These are phyloP conservation scores for Xylaria sp. DNA, from an alignment of 2,329 filamentous ascomycete species.

Conservation along the genomic window DNA sequence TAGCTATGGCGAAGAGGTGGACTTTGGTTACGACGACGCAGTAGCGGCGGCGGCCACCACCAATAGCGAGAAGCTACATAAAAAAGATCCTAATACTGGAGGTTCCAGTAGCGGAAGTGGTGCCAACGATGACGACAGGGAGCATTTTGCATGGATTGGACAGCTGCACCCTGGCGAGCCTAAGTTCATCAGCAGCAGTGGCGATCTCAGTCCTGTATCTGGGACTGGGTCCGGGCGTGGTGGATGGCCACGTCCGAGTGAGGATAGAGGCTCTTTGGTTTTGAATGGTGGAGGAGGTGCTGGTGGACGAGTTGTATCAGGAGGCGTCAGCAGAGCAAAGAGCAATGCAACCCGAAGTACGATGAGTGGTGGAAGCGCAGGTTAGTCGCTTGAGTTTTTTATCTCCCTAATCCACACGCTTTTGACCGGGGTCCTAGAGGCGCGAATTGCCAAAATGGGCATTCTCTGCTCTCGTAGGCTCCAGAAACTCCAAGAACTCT, in stretches of 20 bases:
- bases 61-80: slow-evolving; percentile 38
- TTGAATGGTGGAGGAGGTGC: not conserved
- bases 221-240: slow-evolving; percentile 20
- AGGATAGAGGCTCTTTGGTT: slow-evolving; percentile 38
- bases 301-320: slow-evolving; percentile 20
- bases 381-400: no score
- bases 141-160: slow-evolving; percentile 41
- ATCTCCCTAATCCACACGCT: no score
- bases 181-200: slow-evolving; percentile 20
- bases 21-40: slow-evolving; percentile 6
- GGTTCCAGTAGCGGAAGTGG: slow-evolving; percentile 18
- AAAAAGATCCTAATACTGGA: slow-evolving; percentile 16
- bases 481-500: no score
- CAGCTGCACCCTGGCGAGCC: slow-evolving; percentile 32
- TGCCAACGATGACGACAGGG: slow-evolving; percentile 4
- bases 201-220: slow-evolving; percentile 37
- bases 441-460: no score
- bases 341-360: slow-evolving; percentile 45
- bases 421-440: no score
- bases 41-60: not conserved
- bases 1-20: slow-evolving; percentile 43
- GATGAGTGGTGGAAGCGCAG: slow-evolving; percentile 44
- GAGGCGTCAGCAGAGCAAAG: slow-evolving; percentile 35
- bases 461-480: no score
- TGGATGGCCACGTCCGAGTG: slow-evolving; percentile 32